phyloP scores from a whole-genome alignment of 2,329 filamentous ascomycete species.

The Penicillium sp. region DNA sequence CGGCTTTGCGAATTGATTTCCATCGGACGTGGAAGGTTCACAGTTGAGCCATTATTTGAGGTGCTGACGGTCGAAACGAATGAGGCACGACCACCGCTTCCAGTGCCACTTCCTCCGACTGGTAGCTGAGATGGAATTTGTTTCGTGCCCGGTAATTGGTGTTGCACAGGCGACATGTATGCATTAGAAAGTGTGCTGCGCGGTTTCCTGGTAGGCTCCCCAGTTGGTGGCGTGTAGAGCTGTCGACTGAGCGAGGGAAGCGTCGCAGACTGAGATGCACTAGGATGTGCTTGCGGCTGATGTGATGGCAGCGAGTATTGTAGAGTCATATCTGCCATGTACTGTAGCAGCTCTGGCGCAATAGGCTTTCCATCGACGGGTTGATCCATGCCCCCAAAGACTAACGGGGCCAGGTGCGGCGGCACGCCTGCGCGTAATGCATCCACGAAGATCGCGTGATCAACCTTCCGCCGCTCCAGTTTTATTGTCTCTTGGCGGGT shows the following conservation, averaged over 20 bases:
- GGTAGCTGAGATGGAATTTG: not conserved
- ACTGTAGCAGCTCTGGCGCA: conserved; percentile 4
- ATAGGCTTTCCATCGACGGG: not conserved
- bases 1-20: not conserved
- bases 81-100: not conserved
- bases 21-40: not conserved
- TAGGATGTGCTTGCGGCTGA: not conserved
- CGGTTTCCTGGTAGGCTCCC: not conserved
- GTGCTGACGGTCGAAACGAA: not conserved
- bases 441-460: conserved; percentile 71
- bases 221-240: not conserved
- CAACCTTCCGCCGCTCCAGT: conserved; percentile 71
- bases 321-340: not conserved
- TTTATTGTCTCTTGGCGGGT: conserved; percentile 64
- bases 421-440: conserved; percentile 71
- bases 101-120: not conserved
- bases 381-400: conserved; percentile 59
- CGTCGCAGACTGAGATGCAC: not conserved
- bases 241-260: conserved; percentile 4
- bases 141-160: not conserved
- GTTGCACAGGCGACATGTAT: not conserved
- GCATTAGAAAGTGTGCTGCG: not conserved
- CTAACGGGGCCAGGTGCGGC: conserved; percentile 71
- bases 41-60: not conserved
- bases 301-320: not conserved